Evolutionary conservation across 2,329 filamentous ascomycete species (phyloP).

Genomic region (Bipolaris cookei): DNA sequence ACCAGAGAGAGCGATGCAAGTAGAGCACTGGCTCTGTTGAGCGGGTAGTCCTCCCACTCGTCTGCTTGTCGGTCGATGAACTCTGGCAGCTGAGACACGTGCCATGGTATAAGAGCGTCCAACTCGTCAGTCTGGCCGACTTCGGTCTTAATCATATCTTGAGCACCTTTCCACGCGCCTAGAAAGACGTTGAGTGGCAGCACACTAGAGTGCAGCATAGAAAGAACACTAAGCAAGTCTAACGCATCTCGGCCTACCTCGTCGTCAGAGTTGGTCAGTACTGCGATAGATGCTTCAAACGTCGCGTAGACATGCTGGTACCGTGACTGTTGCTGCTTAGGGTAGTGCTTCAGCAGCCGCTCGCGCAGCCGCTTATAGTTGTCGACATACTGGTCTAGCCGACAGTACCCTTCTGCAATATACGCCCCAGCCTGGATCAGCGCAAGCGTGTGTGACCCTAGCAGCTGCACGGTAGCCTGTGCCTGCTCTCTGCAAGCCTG

Average conservation of each 20-base stretch:
- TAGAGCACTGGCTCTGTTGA: conserved; percentile 29
- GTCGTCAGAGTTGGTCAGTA: conserved; percentile 24
- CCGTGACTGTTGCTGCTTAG: conserved; percentile 37
- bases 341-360: conserved; percentile 36
- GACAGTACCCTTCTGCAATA: conserved; percentile 31
- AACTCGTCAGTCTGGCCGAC: background rate
- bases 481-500: conserved; percentile 6
- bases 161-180: conserved; percentile 28
- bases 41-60: conserved; percentile 35
- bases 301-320: conserved; percentile 48
- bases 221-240: conserved; percentile 37
- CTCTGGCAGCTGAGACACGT: conserved; percentile 19
- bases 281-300: conserved; percentile 45
- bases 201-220: conserved; percentile 30
- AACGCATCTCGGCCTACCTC: conserved; percentile 33
- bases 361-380: conserved; percentile 29
- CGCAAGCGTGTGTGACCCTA: conserved; percentile 34
- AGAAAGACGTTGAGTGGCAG: conserved; percentile 25
- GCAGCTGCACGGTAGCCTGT: conserved; percentile 15
- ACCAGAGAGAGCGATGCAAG: conserved; percentile 42
- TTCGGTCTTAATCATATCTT: background rate
- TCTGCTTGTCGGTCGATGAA: conserved; percentile 21
- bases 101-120: conserved; percentile 11
- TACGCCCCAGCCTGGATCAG: conserved; percentile 40
- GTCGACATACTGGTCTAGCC: conserved; percentile 30